phyloP scores from a whole-genome alignment of 140 eudicot species.

The Erigeron philadelphicus region DNA sequence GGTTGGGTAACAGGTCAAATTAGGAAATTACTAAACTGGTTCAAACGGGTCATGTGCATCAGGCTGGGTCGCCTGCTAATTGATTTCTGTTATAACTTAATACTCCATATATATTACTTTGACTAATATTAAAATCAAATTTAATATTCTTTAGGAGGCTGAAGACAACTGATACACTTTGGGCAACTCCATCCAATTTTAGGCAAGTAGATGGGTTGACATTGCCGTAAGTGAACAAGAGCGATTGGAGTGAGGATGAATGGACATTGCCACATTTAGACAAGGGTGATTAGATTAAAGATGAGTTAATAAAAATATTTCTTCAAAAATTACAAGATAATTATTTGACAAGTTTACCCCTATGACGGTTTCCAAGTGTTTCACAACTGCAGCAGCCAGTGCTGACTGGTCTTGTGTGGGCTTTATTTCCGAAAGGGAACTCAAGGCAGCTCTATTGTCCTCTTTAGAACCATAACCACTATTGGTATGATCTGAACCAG shows the following conservation, averaged over 20 bases:
- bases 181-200: neutral
- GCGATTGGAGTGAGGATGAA: neutral
- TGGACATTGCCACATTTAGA: neutral
- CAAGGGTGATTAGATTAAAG: neutral
- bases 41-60: neutral
- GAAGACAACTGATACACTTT: no score
- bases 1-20: neutral
- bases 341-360: constrained; percentile 41
- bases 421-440: constrained; percentile 47
- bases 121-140: no score
- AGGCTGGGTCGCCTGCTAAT: no score
- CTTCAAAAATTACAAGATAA: neutral
- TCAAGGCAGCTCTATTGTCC: constrained; percentile 65
- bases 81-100: no score
- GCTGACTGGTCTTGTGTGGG: constrained; percentile 49
- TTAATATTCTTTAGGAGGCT: no score
- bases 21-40: neutral
- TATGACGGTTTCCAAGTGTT: constrained; percentile 41
- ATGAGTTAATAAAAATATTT: neutral
- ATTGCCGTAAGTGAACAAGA: neutral
- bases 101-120: no score
- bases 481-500: constrained; percentile 23
- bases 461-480: constrained; percentile 59
- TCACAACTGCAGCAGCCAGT: constrained; percentile 52
- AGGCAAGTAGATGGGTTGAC: neutral